These are phyloP conservation scores for Candida argentea DNA, from an alignment of 805 yeast species.

Conservation along the genomic window DNA sequence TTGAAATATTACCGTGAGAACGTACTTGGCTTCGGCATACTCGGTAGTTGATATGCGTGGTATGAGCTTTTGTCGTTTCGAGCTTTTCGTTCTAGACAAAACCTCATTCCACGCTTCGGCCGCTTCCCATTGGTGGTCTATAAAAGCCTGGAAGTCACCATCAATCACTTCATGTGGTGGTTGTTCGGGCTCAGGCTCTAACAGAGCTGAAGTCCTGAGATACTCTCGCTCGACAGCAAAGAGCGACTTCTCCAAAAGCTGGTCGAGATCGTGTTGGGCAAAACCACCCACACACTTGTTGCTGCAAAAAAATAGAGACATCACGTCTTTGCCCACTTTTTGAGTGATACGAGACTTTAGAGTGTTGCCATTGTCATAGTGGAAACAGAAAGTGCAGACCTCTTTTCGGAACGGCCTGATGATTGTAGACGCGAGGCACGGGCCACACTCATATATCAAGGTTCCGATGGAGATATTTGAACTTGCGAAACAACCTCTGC, in stretches of 20 bases:
- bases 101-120: slow-evolving; percentile 28
- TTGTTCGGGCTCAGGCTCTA: slow-evolving; percentile 16
- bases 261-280: slow-evolving; percentile 21
- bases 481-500: slow-evolving; percentile 53
- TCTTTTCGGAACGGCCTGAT: slow-evolving; percentile 49
- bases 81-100: slow-evolving; percentile 20
- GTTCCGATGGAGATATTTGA: slow-evolving; percentile 30
- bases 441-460: slow-evolving; percentile 24
- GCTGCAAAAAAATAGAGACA: slow-evolving; percentile 46
- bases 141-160: slow-evolving; percentile 6
- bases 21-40: slow-evolving; percentile 41
- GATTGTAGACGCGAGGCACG: slow-evolving; percentile 40
- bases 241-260: slow-evolving; percentile 22
- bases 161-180: slow-evolving; percentile 7
- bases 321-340: slow-evolving; percentile 8
- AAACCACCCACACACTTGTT: slow-evolving; percentile 33
- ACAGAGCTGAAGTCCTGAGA: slow-evolving; percentile 8
- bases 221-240: slow-evolving; percentile 27
- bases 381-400: slow-evolving; percentile 47
- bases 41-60: slow-evolving; percentile 45
- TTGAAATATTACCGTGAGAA: slow-evolving; percentile 28
- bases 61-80: slow-evolving; percentile 21
- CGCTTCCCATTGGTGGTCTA: slow-evolving; percentile 26
- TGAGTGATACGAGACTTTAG: slow-evolving; percentile 30
- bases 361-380: slow-evolving; percentile 36